These are phyloP conservation scores for Eimeria mitis DNA, from an alignment of 169 alveolate genomes.

Conservation along the genomic window DNA sequence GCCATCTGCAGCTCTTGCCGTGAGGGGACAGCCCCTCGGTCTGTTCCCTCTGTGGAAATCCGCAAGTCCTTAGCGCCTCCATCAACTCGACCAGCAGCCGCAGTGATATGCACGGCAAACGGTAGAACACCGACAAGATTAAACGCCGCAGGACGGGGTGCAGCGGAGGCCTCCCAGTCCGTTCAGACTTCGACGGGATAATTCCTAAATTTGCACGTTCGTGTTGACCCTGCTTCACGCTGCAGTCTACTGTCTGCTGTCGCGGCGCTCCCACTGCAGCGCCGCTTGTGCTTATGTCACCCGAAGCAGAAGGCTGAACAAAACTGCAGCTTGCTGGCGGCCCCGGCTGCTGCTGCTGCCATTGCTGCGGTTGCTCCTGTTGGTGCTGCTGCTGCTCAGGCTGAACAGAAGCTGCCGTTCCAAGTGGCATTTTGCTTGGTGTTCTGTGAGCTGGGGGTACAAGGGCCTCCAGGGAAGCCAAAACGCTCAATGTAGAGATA, in stretches of 20 bases:
- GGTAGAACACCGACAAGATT: slow-evolving; percentile 26
- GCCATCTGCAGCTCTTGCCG: slow-evolving; percentile 50
- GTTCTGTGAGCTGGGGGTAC: slow-evolving; percentile 15
- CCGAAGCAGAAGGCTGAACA: not conserved
- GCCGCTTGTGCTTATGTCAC: not conserved
- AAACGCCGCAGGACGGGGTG: slow-evolving; percentile 33
- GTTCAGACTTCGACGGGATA: not conserved
- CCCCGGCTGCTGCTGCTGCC: slow-evolving; percentile 21
- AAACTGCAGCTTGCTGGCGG: not conserved
- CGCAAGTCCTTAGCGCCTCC: slow-evolving; percentile 49
- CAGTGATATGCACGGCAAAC: slow-evolving; percentile 42
- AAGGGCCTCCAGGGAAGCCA: slow-evolving; percentile 46
- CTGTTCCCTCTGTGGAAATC: not conserved
- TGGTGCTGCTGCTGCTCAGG: slow-evolving; percentile 13
- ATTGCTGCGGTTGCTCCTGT: slow-evolving; percentile 1
- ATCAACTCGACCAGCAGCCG: slow-evolving; percentile 32
- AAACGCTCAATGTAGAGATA: not conserved
- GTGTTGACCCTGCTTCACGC: not conserved
- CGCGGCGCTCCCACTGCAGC: slow-evolving; percentile 3
- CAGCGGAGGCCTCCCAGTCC: slow-evolving; percentile 29
- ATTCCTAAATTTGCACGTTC: not conserved
- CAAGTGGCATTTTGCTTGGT: not conserved
- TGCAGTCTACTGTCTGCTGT: not conserved
- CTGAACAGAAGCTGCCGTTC: not conserved
- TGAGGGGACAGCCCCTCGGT: slow-evolving; percentile 20